Evolutionary conservation across 2,329 filamentous ascomycete species (phyloP).

Genomic region (Chaetomiaceae sp.): DNA sequence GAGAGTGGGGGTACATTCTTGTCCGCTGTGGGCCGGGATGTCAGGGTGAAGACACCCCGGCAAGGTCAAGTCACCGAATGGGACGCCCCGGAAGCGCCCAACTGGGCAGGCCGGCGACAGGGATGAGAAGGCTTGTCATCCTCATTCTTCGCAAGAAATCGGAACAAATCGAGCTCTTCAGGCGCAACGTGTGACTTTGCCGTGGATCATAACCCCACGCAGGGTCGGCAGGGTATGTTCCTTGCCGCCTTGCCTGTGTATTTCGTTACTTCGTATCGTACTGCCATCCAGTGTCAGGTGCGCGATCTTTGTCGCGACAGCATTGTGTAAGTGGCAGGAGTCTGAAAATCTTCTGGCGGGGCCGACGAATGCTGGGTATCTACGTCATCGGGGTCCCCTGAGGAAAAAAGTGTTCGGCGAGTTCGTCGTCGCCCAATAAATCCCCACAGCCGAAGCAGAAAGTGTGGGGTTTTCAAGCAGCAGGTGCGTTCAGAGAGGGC

Average conservation of each 20-base stretch:
- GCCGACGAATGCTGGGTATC: background rate
- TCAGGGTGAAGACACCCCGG: slow-evolving; percentile 4
- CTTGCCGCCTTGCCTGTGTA: background rate
- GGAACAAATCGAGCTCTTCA: background rate
- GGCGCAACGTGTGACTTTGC: background rate
- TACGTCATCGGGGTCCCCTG: slow-evolving; percentile 7
- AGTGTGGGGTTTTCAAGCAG: slow-evolving; percentile 3
- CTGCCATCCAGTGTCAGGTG: slow-evolving; percentile 1
- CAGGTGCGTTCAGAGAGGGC: background rate
- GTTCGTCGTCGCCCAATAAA: background rate
- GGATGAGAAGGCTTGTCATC: background rate
- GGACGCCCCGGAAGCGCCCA: slow-evolving; percentile 12
- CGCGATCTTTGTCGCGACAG: background rate
- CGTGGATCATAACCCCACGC: background rate
- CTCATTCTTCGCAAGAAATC: background rate
- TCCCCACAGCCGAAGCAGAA: background rate
- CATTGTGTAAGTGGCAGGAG: background rate
- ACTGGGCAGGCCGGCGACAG: slow-evolving; percentile 9
- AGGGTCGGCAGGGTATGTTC: too few species aligned
- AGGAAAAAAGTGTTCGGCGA: background rate
- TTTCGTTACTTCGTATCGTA: background rate
- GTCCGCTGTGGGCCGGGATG: background rate
- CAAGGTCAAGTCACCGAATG: slow-evolving; percentile 15
- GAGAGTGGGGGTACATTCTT: slow-evolving; percentile 9
- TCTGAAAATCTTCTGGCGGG: background rate